phyloP scores from a whole-genome alignment of 306 rosid genomes.

The Cicer chorassanicum region DNA sequence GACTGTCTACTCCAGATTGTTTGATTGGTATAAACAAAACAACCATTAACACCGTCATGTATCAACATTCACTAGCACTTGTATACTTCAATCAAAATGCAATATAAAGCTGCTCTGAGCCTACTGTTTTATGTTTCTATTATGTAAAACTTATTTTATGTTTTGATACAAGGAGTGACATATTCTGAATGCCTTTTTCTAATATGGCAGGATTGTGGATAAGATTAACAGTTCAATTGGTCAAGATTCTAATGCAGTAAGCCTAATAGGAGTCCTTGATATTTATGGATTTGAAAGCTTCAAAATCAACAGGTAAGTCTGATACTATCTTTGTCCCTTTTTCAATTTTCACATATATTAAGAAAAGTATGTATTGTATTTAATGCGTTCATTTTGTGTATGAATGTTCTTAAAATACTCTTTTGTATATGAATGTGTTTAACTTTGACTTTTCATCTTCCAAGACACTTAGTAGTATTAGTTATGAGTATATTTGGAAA shows the following conservation, averaged over 20 bases:
- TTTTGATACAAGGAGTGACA: slow-evolving; percentile 39
- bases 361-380: too few relatives aligned
- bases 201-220: slow-evolving; percentile 78
- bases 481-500: too few relatives aligned
- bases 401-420: too few relatives aligned
- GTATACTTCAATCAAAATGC: slow-evolving; percentile 6
- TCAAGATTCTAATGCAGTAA: slow-evolving; percentile 73
- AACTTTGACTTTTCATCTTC: too few relatives aligned
- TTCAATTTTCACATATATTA: too few relatives aligned
- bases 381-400: too few relatives aligned
- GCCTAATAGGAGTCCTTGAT: slow-evolving; percentile 91
- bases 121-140: slow-evolving; percentile 12
- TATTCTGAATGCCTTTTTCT: slow-evolving; percentile 31
- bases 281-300: slow-evolving; percentile 93
- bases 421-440: too few relatives aligned
- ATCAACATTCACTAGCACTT: slow-evolving; percentile 4
- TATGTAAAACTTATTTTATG: not conserved
- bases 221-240: slow-evolving; percentile 88
- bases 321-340: not conserved
- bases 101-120: slow-evolving; percentile 19
- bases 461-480: too few relatives aligned
- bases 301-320: slow-evolving; percentile 77
- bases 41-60: not conserved
- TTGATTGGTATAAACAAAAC: slow-evolving; percentile 69
- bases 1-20: slow-evolving; percentile 74